Evolutionary conservation across 768 basidiomycete genomes (phyloP), one percentile per base, ranked within the genome.

Genomic region (Psilocybe cyanescens): DNA sequence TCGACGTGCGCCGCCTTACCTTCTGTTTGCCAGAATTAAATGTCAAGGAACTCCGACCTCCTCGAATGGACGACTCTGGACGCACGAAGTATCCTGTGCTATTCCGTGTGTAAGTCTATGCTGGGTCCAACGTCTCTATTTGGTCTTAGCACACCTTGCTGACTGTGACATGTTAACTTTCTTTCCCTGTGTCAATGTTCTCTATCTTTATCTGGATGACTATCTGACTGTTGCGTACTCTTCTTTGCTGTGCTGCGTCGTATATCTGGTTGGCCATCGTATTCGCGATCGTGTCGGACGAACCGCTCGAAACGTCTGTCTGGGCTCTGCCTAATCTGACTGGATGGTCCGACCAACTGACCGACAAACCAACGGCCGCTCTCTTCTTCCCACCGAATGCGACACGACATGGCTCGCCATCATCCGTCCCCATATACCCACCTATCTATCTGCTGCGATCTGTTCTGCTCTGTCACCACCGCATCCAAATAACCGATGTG

Each of bases 61-160:
- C 95, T 3, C 82, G 85, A 60, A 92, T 99, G 88, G 97, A 99
- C 67, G 89, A 92, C 68, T 90, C 94, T 19, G 97, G 97, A n/a
- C 87, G 92, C 47, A 94, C 91, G 8, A 95, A 97, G 73, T 99
- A 99, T 70, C 93, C 97, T 1, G 95, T 98, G 19, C 79, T 99
- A 30, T 95, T 99, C 80, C 80, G 84, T 47, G 92, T 97, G 86
- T 96, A 72, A 68, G 81, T 75, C 30, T 47, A 44, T 16, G 52
- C 31, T 44, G 8, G 31, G 14, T 31, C 41, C 3, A 16, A 53
- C 55, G 6, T 12, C 35, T 45, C 33, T 35, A 35, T 48, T 37
- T 28, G 55, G 44, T 47, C 12, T 61, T 47, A n/a, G 8, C n/a
- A 12, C n/a, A 16, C 45, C 24, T 33, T 31, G 49, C 53, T 56